Base-by-base conservation (phyloP, 192 early-diverging fungal species). In the Gaertneriomyces sp. region DNA sequence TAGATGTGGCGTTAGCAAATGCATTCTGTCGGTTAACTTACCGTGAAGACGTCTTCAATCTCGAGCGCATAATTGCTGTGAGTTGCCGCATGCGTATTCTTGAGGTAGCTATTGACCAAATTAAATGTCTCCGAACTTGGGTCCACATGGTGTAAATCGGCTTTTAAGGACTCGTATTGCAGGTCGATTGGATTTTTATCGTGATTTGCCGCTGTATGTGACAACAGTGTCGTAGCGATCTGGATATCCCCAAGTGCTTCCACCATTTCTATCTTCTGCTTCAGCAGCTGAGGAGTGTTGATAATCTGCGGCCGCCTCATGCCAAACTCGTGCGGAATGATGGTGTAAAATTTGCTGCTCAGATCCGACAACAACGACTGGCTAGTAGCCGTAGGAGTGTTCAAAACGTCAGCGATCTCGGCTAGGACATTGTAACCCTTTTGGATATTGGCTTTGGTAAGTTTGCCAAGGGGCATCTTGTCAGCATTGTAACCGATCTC, bases 391-490 rank as follows among this genome's bases (percentile, higher is more conserved):
- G n/a, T 9, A 25, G 60, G 20, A 40, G 25, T n/a, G 25, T 33
- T 33, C 6, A 86, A 25, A 41, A 74, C 79, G 4, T 75, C 72
- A 19, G 79, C 66, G 41, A 93, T 80, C 60, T 74, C 33, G 45
- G 81, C 82, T 46, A 93, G 72, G 38, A 85, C 79, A 10, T 74
- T 39, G 54, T 83, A 85, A 20, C 53, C 78, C 70, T 81, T 66
- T 20, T 82, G 70, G 47, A 92, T 83, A 8, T 79, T 81, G 0
- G 59, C 63, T 60, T 89, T 85, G 40, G 82, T 85, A 5, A 92
- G 74, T 61, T 91, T 87, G 40, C 91, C 91, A 5, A 91, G 72
- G 5, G 90, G 91, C 76, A 91, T 79, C 69, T 88, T 89, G 39
- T 86, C 79, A 41, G 86, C 80, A 63, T 90, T 84, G 63, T 89